These are phyloP conservation scores for Pestalotiopsis sp. DNA, from an alignment of 2,329 filamentous ascomycete species.

Conservation along the genomic window DNA sequence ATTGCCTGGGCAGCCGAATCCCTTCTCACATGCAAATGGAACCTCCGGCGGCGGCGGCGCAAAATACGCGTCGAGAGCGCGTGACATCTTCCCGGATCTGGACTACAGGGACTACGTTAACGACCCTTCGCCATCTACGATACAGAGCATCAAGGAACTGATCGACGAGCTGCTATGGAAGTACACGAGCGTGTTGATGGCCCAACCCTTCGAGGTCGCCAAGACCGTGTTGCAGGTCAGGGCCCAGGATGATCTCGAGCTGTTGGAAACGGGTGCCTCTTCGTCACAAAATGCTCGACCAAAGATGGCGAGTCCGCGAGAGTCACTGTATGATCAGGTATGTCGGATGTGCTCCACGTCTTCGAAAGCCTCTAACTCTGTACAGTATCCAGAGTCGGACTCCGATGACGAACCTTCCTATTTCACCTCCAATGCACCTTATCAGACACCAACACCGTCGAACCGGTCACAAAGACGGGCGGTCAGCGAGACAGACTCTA, in stretches of 20 bases:
- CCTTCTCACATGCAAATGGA: slow-evolving; percentile 45
- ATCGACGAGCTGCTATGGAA: slow-evolving; percentile 88
- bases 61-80: slow-evolving; percentile 63
- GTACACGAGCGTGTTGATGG: slow-evolving; percentile 84
- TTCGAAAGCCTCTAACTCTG: neutral
- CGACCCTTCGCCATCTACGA: slow-evolving; percentile 71
- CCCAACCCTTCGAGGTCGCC: slow-evolving; percentile 95
- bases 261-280: slow-evolving; percentile 26
- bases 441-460: slow-evolving; percentile 50
- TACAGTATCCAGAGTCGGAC: slow-evolving; percentile 54
- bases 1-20: slow-evolving; percentile 37
- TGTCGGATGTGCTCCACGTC: slow-evolving; percentile 12
- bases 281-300: slow-evolving; percentile 28
- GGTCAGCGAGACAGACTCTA: slow-evolving; percentile 31
- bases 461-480: slow-evolving; percentile 33
- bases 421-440: slow-evolving; percentile 68
- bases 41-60: slow-evolving; percentile 25
- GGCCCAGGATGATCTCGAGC: slow-evolving; percentile 51
- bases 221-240: slow-evolving; percentile 88
- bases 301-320: slow-evolving; percentile 33
- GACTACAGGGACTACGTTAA: slow-evolving; percentile 88
- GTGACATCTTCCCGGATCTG: slow-evolving; percentile 84
- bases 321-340: slow-evolving; percentile 34
- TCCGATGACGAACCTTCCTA: slow-evolving; percentile 82
- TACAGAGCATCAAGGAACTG: slow-evolving; percentile 73